These are phyloP conservation scores for Gliomastix tumulicola DNA, from an alignment of 2,329 filamentous ascomycete species.

Conservation along the genomic window DNA sequence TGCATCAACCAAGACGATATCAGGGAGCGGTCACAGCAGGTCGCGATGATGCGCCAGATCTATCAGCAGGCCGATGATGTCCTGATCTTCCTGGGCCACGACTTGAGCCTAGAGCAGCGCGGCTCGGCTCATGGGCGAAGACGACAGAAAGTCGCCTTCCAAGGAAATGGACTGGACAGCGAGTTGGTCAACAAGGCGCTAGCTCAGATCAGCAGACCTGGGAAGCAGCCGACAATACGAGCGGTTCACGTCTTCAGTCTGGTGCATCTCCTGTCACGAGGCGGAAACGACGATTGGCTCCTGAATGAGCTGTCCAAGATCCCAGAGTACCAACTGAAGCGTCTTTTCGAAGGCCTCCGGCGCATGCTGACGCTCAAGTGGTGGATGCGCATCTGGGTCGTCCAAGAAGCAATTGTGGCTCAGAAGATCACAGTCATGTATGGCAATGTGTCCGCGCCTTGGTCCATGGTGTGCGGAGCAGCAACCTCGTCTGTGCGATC, in stretches of 20 bases:
- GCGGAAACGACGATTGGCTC: neutral
- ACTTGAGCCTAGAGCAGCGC: too few species aligned
- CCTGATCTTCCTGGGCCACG: neutral
- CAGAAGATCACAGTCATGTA: neutral
- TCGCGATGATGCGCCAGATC: conserved; percentile 2
- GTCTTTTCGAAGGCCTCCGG: neutral
- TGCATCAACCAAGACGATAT: conserved; percentile 5
- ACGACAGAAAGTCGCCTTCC: too few species aligned
- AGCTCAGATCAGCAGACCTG: too few species aligned
- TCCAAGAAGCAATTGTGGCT: neutral
- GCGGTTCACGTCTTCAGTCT: neutral
- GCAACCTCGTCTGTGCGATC: neutral
- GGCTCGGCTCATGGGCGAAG: too few species aligned
- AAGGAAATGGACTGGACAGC: neutral
- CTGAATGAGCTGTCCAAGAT: neutral
- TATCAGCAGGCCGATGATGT: neutral
- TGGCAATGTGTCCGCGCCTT: neutral
- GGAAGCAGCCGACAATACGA: too few species aligned
- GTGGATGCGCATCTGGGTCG: neutral
- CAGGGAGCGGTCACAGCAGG: conserved; percentile 1
- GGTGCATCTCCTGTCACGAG: neutral
- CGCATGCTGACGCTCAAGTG: neutral
- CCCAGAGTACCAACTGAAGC: neutral
- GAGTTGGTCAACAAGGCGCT: neutral
- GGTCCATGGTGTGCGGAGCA: too few species aligned